A percentile compares a stretch with the other conserved stretches of the same genome.
Conservation (phyloP, 2,329 filamentous ascomycete species). For the Meredithiella fracta region DNA sequence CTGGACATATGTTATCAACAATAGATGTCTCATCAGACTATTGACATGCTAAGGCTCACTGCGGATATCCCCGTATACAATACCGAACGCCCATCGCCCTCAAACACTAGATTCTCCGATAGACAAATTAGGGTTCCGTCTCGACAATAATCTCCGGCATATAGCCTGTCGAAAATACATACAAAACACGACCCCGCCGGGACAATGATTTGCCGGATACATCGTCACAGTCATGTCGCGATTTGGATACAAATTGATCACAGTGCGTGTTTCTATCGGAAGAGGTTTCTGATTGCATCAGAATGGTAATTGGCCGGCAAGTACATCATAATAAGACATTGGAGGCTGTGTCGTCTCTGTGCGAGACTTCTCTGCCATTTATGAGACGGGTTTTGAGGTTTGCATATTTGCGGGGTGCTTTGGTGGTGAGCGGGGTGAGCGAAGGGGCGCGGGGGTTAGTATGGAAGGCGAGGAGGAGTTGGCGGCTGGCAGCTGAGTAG, state of each 20-base stretch:
- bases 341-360: neutral
- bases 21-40: slow-evolving; percentile 51
- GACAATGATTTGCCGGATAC: slow-evolving; percentile 83
- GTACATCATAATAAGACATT: no score
- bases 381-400: slow-evolving; percentile 50
- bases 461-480: slow-evolving; percentile 67
- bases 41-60: slow-evolving; percentile 79
- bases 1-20: slow-evolving; percentile 53
- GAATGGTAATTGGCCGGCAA: slow-evolving; percentile 7
- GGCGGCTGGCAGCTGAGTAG: slow-evolving; percentile 56
- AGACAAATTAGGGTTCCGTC: neutral
- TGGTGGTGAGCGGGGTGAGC: slow-evolving; percentile 57
- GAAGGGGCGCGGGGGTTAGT: slow-evolving; percentile 68
- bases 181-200: slow-evolving; percentile 80
- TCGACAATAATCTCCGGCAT: neutral
- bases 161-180: slow-evolving; percentile 17
- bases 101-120: slow-evolving; percentile 45
- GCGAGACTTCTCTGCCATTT: no score
- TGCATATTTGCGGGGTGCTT: slow-evolving; percentile 56
- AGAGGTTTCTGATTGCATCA: slow-evolving; percentile 46
- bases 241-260: slow-evolving; percentile 55
- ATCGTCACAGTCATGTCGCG: slow-evolving; percentile 63
- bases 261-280: slow-evolving; percentile 63
- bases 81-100: slow-evolving; percentile 53
- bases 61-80: slow-evolving; percentile 84